Conservation (phyloP, 768 basidiomycete species). For the Suillus alpinus region DNA sequence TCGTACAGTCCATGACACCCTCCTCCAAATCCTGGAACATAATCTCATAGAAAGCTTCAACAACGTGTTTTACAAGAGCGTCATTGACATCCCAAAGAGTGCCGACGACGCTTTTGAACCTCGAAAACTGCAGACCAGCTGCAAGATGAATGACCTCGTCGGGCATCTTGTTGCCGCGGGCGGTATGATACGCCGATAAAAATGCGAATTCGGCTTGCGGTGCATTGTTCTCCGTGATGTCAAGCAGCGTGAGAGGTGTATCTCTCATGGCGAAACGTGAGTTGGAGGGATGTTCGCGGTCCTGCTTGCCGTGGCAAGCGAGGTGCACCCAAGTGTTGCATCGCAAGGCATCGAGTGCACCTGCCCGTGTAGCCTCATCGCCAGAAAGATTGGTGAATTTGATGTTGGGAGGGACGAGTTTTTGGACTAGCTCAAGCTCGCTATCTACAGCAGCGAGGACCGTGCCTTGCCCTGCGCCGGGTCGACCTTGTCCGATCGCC, state of each 20-base stretch:
- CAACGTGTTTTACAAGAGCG: constrained; percentile 2
- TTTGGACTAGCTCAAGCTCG: constrained; percentile 4
- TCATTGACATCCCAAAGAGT: constrained; percentile 24
- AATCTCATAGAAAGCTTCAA: constrained; percentile 8
- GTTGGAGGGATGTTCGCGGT: constrained; percentile 13
- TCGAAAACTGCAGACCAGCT: constrained; percentile 22
- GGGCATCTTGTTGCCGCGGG: constrained; percentile 15
- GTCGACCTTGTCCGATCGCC: constrained; percentile 4
- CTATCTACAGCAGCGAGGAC: neutral
- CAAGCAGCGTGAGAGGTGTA: constrained; percentile 3
- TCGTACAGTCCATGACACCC: constrained; percentile 4
- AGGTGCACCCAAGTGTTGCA: constrained; percentile 20
- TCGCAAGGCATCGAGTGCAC: constrained; percentile 5
- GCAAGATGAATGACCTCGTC: constrained; percentile 24
- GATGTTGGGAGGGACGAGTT: neutral
- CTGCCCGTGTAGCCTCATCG: constrained; percentile 1
- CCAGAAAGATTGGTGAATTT: constrained; percentile 6
- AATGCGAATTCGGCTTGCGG: constrained; percentile 10
- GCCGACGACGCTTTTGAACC: constrained; percentile 22
- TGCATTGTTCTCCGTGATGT: constrained; percentile 11
- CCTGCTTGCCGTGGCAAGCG: constrained; percentile 21
- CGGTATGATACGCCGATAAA: constrained; percentile 25
- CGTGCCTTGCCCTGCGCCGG: neutral
- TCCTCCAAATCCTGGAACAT: constrained; percentile 5
- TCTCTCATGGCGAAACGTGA: constrained; percentile 10